Percentiles rank a stretch among this genome's conserved stretches.
Evolutionary conservation across 192 early-diverging fungal genomes (phyloP).

Genomic region (Podila epicladia): DNA sequence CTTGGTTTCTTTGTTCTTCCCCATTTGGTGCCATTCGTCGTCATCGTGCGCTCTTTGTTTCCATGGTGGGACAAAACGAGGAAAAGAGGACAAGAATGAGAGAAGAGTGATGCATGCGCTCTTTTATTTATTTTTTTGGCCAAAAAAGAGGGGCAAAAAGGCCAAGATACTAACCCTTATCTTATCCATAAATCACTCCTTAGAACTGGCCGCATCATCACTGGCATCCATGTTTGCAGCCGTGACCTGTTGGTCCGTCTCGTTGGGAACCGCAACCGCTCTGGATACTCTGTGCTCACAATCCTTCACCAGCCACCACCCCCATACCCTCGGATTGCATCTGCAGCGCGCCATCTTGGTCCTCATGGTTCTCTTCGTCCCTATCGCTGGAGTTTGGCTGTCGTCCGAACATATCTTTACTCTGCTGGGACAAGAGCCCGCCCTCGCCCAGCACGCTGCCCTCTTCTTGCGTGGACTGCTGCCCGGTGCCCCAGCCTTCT

Average conservation of each 20-base stretch:
- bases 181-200: too few relatives aligned
- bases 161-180: too few relatives aligned
- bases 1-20: too few relatives aligned
- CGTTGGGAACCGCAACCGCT: constrained; percentile 76
- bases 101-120: too few relatives aligned
- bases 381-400: constrained; percentile 72
- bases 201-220: constrained; percentile 74
- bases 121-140: too few relatives aligned
- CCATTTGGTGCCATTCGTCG: too few relatives aligned
- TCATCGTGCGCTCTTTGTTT: too few relatives aligned
- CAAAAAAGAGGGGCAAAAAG: too few relatives aligned
- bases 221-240: constrained; percentile 79
- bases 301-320: constrained; percentile 72
- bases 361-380: constrained; percentile 71
- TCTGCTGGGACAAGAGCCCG: constrained; percentile 75
- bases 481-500: constrained; percentile 76
- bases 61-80: too few relatives aligned
- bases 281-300: constrained; percentile 84
- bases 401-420: constrained; percentile 75
- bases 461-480: constrained; percentile 74
- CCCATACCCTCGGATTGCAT: constrained; percentile 77
- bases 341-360: constrained; percentile 87
- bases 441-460: constrained; percentile 74
- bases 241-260: constrained; percentile 73
- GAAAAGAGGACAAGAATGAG: too few relatives aligned